Evolutionary conservation across 2,329 filamentous ascomycete species (phyloP).

Genomic region (Hypoxylon sp.): DNA sequence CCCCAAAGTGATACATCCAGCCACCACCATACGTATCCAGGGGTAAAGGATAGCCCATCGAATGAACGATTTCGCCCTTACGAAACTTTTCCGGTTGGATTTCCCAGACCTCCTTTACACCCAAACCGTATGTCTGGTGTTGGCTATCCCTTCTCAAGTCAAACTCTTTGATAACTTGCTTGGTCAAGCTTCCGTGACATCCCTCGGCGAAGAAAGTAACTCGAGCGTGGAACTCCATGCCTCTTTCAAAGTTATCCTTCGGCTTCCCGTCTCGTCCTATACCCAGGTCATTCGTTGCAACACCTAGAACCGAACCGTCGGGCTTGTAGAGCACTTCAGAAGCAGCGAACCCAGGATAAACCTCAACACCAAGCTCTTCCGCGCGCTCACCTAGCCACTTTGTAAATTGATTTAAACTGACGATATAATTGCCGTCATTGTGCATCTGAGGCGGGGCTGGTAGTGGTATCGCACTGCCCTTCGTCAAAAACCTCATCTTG

Average conservation of each 20-base stretch:
- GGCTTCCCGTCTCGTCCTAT: constrained; percentile 85
- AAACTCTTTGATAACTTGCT: constrained; percentile 95
- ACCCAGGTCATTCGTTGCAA: constrained; percentile 95
- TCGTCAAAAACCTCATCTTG: constrained; percentile 94
- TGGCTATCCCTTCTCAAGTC: constrained; percentile 90
- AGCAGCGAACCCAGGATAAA: constrained; percentile 96
- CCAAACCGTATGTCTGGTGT: constrained; percentile 94
- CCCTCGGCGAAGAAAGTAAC: constrained; percentile 95
- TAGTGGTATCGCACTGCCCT: constrained; percentile 81
- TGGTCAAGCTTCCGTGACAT: constrained; percentile 94
- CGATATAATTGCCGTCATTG: constrained; percentile 98
- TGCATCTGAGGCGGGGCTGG: constrained; percentile 97
- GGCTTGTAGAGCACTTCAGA: constrained; percentile 89
- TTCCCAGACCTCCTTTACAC: constrained; percentile 98
- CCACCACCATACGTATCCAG: constrained; percentile 94
- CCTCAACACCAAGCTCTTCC: constrained; percentile 95
- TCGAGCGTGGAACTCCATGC: constrained; percentile 97
- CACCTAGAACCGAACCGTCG: constrained; percentile 91
- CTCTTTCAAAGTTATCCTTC: constrained; percentile 92
- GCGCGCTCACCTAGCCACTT: constrained; percentile 97
- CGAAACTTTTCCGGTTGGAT: constrained; percentile 92
- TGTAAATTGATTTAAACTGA: constrained; percentile 93
- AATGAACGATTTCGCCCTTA: constrained; percentile 87
- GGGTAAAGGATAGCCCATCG: constrained; percentile 91
- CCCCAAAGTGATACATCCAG: constrained; percentile 99